Conservation (phyloP, 345 rosid species). For the Physaria fendleri region DNA sequence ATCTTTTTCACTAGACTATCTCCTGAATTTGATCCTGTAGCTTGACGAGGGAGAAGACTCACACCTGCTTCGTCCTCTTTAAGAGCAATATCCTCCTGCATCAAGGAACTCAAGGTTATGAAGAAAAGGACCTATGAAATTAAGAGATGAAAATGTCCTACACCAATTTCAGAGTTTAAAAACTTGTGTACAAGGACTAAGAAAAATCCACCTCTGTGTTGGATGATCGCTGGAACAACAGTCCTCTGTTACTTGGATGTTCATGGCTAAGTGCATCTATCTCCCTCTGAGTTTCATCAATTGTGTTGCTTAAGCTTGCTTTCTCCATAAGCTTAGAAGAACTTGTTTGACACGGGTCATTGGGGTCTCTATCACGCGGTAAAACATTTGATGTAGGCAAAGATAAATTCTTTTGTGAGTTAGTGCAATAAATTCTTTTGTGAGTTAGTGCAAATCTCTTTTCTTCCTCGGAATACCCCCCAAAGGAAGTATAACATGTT, state of each 20-base stretch:
- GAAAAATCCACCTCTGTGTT: slow-evolving; percentile 32
- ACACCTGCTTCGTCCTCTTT: slow-evolving; percentile 20
- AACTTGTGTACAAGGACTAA: slow-evolving; percentile 21
- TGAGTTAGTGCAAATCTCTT: slow-evolving; percentile 33
- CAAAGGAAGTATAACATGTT: slow-evolving; percentile 80
- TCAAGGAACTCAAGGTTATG: slow-evolving; percentile 1
- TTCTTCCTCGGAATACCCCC: slow-evolving; percentile 86
- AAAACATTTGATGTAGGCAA: slow-evolving; percentile 27
- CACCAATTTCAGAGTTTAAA: not conserved
- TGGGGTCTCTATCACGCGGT: slow-evolving; percentile 18
- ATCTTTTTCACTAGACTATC: slow-evolving; percentile 23
- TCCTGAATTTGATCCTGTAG: slow-evolving; percentile 22
- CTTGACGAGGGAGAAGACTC: slow-evolving; percentile 27
- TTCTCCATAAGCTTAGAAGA: slow-evolving; percentile 31
- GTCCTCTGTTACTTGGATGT: slow-evolving; percentile 28
- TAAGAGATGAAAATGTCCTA: not conserved
- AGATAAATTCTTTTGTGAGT: slow-evolving; percentile 30
- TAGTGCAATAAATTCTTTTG: too few relatives aligned
- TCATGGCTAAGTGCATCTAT: slow-evolving; percentile 18
- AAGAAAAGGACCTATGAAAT: not conserved
- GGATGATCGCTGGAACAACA: slow-evolving; percentile 17
- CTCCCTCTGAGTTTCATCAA: slow-evolving; percentile 25
- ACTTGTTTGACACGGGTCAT: slow-evolving; percentile 24
- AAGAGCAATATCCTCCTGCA: slow-evolving; percentile 42
- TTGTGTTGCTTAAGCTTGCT: slow-evolving; percentile 26